Percentiles rank a stretch among this genome's conserved stretches.
phyloP scores from a whole-genome alignment of 2,329 filamentous ascomycete species.

The Penicillium sp. region DNA sequence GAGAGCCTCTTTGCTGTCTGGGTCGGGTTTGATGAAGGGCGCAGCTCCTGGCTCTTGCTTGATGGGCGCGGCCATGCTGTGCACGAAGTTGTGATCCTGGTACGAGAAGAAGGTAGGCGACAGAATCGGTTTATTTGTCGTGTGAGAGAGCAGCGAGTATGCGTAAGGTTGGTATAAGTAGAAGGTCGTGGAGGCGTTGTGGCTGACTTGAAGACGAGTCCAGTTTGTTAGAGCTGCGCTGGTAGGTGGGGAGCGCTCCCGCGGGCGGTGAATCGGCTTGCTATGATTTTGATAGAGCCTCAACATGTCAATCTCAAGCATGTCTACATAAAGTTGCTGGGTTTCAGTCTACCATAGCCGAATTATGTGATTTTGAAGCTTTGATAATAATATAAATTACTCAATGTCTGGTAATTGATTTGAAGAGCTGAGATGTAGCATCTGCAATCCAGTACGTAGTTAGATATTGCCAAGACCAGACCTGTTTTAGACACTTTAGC shows the following conservation, averaged over 20 bases:
- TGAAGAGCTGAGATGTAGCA: too few species aligned
- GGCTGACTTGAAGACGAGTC: too few species aligned
- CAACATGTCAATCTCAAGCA: background rate
- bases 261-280: background rate
- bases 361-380: too few species aligned
- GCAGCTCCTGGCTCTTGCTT: conserved; percentile 39
- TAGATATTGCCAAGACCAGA: too few species aligned
- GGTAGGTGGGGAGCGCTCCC: background rate
- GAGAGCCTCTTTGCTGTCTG: conserved; percentile 35
- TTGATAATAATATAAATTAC: too few species aligned
- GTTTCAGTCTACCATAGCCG: too few species aligned
- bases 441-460: too few species aligned
- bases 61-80: conserved; percentile 30
- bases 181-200: background rate
- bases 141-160: background rate
- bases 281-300: background rate
- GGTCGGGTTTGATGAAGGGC: conserved; percentile 38
- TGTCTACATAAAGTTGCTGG: too few species aligned
- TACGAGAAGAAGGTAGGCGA: background rate
- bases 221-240: too few species aligned
- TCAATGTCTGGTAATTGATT: too few species aligned
- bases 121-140: conserved; percentile 11
- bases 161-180: background rate
- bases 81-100: background rate
- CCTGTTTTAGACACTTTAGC: too few species aligned